phyloP scores from a whole-genome alignment of 140 eudicot species.

The Cichorium intybus region DNA sequence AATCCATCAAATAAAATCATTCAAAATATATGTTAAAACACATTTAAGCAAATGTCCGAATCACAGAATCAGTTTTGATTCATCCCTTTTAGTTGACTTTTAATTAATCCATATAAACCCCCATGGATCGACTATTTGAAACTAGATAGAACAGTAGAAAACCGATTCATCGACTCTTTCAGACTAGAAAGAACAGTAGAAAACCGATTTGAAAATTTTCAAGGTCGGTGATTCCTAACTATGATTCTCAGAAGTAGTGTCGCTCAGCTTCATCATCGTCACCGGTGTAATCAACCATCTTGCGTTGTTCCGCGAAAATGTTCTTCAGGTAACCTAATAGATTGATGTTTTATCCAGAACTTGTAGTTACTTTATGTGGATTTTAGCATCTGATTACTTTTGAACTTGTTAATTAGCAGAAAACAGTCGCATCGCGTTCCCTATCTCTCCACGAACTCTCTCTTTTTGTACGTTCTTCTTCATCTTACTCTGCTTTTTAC shows the following conservation, averaged over 20 bases:
- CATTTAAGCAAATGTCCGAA: too few species aligned
- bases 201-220: background rate
- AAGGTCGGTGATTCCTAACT: background rate
- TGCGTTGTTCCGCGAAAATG: constrained; percentile 1
- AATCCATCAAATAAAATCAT: too few species aligned
- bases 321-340: constrained; percentile 23
- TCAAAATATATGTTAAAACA: too few species aligned
- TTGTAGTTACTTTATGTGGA: background rate
- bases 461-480: background rate
- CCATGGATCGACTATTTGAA: too few species aligned
- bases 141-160: too few species aligned
- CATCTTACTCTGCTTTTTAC: background rate
- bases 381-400: background rate
- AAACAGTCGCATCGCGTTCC: constrained; percentile 9
- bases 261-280: constrained; percentile 2
- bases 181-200: background rate
- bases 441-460: background rate
- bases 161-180: too few species aligned
- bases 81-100: too few species aligned
- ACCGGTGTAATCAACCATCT: background rate
- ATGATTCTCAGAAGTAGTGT: constrained; percentile 15
- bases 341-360: background rate
- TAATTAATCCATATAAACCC: too few species aligned
- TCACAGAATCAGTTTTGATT: too few species aligned
- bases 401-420: constrained; percentile 8